Conservation (phyloP, 2,329 filamentous ascomycete genomes). For the Apiospora saccharicola region DNA sequence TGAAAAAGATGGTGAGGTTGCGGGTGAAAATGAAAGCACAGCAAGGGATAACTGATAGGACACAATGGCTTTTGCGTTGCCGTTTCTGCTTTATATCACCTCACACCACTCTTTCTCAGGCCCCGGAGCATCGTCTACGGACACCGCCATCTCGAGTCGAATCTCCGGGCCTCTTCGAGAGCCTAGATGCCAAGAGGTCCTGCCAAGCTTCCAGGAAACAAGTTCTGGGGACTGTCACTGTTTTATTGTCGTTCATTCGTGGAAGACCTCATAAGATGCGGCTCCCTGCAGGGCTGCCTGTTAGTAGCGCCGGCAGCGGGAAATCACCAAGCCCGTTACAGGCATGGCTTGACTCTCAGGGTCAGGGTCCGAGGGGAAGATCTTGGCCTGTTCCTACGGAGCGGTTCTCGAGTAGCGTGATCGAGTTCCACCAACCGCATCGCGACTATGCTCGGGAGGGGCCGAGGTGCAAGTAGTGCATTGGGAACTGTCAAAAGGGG, state of each 20-base stretch:
- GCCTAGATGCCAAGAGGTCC: neutral
- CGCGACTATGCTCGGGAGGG: neutral
- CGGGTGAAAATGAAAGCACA: neutral
- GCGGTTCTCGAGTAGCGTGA: neutral
- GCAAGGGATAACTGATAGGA: neutral
- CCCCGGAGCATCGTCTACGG: neutral
- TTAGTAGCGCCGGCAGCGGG: neutral
- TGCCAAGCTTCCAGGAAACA: neutral
- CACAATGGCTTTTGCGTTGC: neutral
- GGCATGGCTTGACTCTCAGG: neutral
- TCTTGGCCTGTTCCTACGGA: neutral
- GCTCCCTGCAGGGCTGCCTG: neutral
- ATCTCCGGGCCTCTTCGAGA: neutral
- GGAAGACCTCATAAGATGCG: neutral
- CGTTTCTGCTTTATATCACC: neutral
- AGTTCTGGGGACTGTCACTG: neutral
- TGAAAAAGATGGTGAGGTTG: neutral
- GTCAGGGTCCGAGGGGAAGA: neutral
- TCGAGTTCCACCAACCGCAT: neutral
- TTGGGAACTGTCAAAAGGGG: neutral
- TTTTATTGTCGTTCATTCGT: slow-evolving; percentile 13
- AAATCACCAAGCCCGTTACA: neutral
- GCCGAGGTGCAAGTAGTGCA: neutral
- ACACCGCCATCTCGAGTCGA: slow-evolving; percentile 3
- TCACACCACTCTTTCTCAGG: neutral